Base-by-base conservation (phyloP, 805 yeast species). In the Kluyveromyces aestuarii region DNA sequence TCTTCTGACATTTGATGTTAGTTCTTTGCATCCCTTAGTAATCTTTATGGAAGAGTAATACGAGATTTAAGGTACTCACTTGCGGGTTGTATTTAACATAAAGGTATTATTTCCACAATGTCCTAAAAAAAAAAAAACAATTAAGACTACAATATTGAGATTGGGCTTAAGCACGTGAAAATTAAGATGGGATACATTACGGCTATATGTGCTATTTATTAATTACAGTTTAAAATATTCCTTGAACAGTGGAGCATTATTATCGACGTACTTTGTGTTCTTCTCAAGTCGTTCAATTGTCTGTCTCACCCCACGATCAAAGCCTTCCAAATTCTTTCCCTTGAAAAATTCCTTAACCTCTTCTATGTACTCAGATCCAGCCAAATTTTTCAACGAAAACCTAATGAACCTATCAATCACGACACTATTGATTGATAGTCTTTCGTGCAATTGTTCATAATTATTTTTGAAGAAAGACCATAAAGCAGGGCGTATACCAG, bases 401-500 rank as follows among this genome's bases (percentile, higher is more conserved):
- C 69, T 69, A 33, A 75, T 55, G 48, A 73, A 73, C 49, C 78
- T 64, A 44, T 72, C 77, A 48, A 73, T 62, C 14, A 74, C 72
- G 21, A 72, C 73, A 67, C 70, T 70, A 56, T 73, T 75, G 18
- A 70, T 58, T 2, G 72, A 62, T 67, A 74, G 71, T 45, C 72
- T 64, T 16, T 57, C 60, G 57, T 72, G 67, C 49, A 79, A 65
- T 8, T 50, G 57, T 8, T 57, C 62, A 59, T 74, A 76, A 57
- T 77, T 70, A 2, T 55, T 55, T 49, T 69, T 68, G 62, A 79
- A 71, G 50, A 66, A 77, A 1, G 59, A 45, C 77, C 81, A 74
- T 53, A 77, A 72, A 45, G 51, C 44, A n/a, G 59, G 58, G 41
- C 74, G 73, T 1, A 74, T 64, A 16, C 53, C 54, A 8, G 70